A percentile compares a stretch with the other conserved stretches of the same genome.
Conservation (phyloP, 441 rosid species). For the Dalechampia spathulata region DNA sequence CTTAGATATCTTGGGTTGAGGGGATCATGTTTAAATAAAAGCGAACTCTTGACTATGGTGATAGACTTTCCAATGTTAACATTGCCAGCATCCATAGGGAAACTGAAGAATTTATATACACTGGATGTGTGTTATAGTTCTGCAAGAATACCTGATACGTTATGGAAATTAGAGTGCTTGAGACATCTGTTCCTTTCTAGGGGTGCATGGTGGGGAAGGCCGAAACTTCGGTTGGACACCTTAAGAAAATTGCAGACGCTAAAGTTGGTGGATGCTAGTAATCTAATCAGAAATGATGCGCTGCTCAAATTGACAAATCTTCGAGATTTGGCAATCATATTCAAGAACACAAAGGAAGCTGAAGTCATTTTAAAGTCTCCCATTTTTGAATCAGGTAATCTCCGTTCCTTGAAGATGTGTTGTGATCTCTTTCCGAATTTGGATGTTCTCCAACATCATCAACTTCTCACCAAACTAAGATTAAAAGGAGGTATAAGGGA, state of each 20-base stretch:
- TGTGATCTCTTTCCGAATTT: too few relatives aligned
- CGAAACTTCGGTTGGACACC: neutral
- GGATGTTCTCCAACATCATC: too few relatives aligned
- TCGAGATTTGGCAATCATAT: neutral
- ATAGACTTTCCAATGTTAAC: too few relatives aligned
- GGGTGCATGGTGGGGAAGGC: too few relatives aligned
- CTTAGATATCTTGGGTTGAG: neutral
- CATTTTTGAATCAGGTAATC: neutral
- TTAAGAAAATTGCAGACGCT: constrained; percentile 1
- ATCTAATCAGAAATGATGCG: neutral
- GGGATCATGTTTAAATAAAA: rapidly evolving
- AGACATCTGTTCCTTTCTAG: neutral
- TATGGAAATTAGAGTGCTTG: neutral
- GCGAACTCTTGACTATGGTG: too few relatives aligned
- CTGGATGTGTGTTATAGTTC: neutral
- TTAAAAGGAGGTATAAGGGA: too few relatives aligned
- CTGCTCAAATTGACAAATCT: constrained; percentile 1
- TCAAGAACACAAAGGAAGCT: neutral
- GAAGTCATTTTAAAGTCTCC: neutral
- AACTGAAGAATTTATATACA: neutral
- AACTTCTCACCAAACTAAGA: too few relatives aligned
- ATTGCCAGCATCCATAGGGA: neutral
- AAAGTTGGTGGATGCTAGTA: neutral
- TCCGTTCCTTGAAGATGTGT: neutral
- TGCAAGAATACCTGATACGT: neutral